phyloP scores from a whole-genome alignment of 306 rosid species.

The Albizia julibrissin region DNA sequence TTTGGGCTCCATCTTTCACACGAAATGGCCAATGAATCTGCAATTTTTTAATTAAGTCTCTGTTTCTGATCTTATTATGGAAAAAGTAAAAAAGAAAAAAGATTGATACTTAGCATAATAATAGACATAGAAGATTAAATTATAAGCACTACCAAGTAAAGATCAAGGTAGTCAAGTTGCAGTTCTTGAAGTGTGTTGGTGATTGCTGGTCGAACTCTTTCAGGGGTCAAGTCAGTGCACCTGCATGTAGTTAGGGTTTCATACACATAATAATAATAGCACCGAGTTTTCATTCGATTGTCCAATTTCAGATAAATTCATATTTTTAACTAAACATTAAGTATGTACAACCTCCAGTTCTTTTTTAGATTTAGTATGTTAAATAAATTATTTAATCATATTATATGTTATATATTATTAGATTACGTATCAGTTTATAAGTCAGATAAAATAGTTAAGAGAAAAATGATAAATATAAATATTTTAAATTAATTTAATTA shows the following conservation, averaged over 20 bases:
- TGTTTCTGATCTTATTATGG: background rate
- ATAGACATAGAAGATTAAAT: background rate
- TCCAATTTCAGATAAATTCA: background rate
- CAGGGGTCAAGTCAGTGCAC: slow-evolving; percentile 68
- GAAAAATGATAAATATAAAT: no score
- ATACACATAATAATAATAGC: background rate
- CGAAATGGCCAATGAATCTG: slow-evolving; percentile 62
- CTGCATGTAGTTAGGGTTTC: slow-evolving; percentile 27
- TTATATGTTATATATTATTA: no score
- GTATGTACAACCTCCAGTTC: no score
- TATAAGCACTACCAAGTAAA: slow-evolving; percentile 45
- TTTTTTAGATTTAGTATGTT: no score
- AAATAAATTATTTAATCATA: no score
- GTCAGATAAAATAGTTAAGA: no score
- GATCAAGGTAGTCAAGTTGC: slow-evolving; percentile 67
- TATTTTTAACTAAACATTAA: background rate
- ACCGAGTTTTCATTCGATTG: background rate
- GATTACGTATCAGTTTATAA: no score
- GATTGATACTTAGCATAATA: background rate
- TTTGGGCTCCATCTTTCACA: slow-evolving; percentile 51
- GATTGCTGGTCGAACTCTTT: slow-evolving; percentile 62
- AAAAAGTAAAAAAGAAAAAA: background rate
- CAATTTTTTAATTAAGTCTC: background rate
- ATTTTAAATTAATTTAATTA: no score
- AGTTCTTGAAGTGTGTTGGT: slow-evolving; percentile 60